phyloP scores from a whole-genome alignment of 2,329 filamentous ascomycete species.

The Aspergillus sp. region DNA sequence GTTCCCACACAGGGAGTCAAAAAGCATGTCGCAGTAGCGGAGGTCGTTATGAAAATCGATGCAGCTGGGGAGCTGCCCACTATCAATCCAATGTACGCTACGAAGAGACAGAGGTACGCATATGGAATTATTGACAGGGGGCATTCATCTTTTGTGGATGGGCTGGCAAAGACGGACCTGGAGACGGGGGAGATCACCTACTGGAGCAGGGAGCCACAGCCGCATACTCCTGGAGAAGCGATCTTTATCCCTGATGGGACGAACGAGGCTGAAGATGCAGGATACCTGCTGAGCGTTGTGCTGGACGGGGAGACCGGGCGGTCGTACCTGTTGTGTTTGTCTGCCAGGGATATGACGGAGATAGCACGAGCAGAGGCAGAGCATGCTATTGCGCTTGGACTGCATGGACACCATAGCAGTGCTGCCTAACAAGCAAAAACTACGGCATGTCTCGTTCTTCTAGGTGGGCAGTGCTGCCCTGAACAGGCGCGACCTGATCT shows the following conservation, averaged over 20 bases:
- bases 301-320: constrained; percentile 48
- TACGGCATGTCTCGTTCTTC: no score
- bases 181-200: constrained; percentile 34
- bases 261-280: constrained; percentile 47
- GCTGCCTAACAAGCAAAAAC: no score
- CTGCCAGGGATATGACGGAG: constrained; percentile 49
- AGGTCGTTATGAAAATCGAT: neutral
- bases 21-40: no score
- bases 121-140: constrained; percentile 39
- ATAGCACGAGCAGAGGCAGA: constrained; percentile 49
- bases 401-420: constrained; percentile 43
- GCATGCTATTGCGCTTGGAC: constrained; percentile 48
- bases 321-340: constrained; percentile 52
- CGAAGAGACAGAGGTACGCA: constrained; percentile 45
- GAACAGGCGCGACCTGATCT: no score
- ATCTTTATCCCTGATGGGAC: constrained; percentile 44
- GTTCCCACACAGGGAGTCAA: no score
- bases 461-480: no score
- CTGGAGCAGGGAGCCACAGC: constrained; percentile 47
- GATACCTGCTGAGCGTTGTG: constrained; percentile 51
- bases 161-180: constrained; percentile 51
- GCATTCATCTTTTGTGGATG: constrained; percentile 47
- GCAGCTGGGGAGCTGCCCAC: constrained; percentile 44
- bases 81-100: constrained; percentile 46
- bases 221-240: constrained; percentile 52